Base-by-base conservation (phyloP, 805 yeast genomes). In the Candida vartiovaarae region DNA sequence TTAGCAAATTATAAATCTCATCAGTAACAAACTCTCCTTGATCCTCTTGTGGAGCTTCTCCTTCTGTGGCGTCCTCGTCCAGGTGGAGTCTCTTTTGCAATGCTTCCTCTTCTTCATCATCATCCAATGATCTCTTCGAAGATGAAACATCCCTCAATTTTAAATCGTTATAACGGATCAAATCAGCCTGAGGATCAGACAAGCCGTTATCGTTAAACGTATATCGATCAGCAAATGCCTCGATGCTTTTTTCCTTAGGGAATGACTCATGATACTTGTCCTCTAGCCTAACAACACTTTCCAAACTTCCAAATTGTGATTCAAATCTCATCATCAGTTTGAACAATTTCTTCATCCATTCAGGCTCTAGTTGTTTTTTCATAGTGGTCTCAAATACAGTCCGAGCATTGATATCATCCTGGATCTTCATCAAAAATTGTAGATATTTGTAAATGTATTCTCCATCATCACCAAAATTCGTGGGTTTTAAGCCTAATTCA, bases 361-460 rank as follows among this genome's bases (percentile, higher is more conserved):
- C 60, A 4, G 55, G 36, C 24, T 57, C 53, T 27, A 61, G 41
- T 25, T 49, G 52, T 30, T 42, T 52, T 41, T 52, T 53, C 8
- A 84, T 70, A 0, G 89, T 79, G 4, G 84, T 74, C 61, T 93
- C 98, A 59, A 91, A 83, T 32, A 88, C 70, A 7, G 88, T 85
- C 53, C 91, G 82, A 15, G 89, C 84, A 55, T 84, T 74, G 4
- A 78, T 72, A 56, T 84, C 65, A 65, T 80, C 90, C 57, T 82
- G 83, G 27, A 75, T 70, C 47, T 73, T 66, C 23, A 88, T 74
- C 50, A 93, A 66, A 56, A 84, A 90, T 47, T 82, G 76, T 52
- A 91, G 66, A 60, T 91, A 91, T 39, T 75, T 74, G 48, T 72
- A 68, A 31, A 88, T 70, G 57, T 80, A 90, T 25, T 71, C 75